Evolutionary conservation across 1,284 basidiomycete species (phyloP), one percentile per base, ranked within the genome.

Genomic region (Malassezia japonica): DNA sequence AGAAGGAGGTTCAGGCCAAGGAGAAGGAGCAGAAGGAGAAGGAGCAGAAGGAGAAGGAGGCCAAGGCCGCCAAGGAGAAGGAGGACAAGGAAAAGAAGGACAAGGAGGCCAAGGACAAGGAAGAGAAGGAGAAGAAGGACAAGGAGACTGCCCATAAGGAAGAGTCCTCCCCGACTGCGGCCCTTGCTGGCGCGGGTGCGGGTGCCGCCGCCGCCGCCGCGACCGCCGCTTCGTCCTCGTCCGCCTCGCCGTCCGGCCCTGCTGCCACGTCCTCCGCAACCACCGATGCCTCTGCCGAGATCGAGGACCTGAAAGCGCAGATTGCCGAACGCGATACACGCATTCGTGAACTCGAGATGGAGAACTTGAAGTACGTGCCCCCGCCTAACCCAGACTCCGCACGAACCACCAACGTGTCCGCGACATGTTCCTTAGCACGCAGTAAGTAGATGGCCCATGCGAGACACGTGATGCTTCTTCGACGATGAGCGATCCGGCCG

Each of bases 281-380:
- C 24, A 37, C 36, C 12, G 18, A 36, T 12, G 40, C 6, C 8
- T 44, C 60, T 28, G 24, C 62, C 2, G 50, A 56, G 3, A 47
- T 69, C 25, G 57, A 53, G 7, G 54, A 50, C 36, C 46, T 70
- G n/a, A 53, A 56, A 15, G 52, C 55, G 1, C 53, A 60, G 21
- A 43, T 69, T 20, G 55, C 57, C 32, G 57, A 65, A 39, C 34
- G 62, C 4, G 64, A 70, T 46, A 54, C 58, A 6, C 43, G 55
- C 36, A 68, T 70, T 32, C 55, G 67, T 18, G 59, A 62, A 32
- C 51, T 72, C 21, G 67, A 72, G 45, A 72, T 68, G 48, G 69
- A 70, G 31, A 59, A 59, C 55, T 39, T 58, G 28, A 56, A 57
- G 48, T 49, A 49, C 40, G 47, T 43, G 9, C 13, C 21, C 7